Conservation (phyloP, 2,329 filamentous ascomycete species). For the Colletotrichum falcatum region DNA sequence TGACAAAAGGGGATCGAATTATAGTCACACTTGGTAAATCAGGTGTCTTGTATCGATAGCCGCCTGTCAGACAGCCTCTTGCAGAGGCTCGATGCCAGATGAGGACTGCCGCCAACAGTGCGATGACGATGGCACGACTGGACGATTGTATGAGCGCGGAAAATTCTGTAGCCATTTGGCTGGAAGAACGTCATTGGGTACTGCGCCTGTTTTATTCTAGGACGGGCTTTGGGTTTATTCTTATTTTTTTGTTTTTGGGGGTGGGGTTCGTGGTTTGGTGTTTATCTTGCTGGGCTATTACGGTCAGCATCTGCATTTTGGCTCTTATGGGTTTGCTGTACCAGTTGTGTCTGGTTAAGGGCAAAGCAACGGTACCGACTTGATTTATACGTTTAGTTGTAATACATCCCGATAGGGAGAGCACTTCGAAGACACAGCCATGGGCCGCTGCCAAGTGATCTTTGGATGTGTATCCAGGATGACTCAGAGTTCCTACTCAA, state of each 20-base stretch:
- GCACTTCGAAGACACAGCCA: conserved; percentile 12
- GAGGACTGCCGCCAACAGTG: conserved; percentile 38
- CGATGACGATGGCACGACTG: conserved; percentile 42
- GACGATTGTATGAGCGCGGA: conserved; percentile 42
- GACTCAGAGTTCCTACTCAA: too few species aligned
- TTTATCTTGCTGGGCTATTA: conserved; percentile 32
- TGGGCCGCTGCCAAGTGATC: background rate
- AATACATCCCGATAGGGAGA: conserved; percentile 34
- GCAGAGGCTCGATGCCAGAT: conserved; percentile 32
- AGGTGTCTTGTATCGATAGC: conserved; percentile 37
- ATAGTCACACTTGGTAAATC: conserved; percentile 34
- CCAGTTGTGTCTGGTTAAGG: conserved; percentile 34
- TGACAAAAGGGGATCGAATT: conserved; percentile 20
- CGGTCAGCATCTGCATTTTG: conserved; percentile 39
- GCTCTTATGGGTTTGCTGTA: conserved; percentile 37
- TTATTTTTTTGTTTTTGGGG: background rate
- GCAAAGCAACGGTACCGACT: conserved; percentile 31
- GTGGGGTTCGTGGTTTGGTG: conserved; percentile 26
- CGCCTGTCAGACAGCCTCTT: conserved; percentile 30
- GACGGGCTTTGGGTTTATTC: conserved; percentile 26
- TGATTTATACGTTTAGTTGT: conserved; percentile 38
- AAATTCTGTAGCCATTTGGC: conserved; percentile 30
- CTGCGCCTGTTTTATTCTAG: conserved; percentile 34
- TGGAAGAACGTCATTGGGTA: conserved; percentile 9
- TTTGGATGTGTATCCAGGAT: background rate